Conservation (phyloP, 805 yeast genomes). For the Groenewaldozyma salmanticensis region DNA sequence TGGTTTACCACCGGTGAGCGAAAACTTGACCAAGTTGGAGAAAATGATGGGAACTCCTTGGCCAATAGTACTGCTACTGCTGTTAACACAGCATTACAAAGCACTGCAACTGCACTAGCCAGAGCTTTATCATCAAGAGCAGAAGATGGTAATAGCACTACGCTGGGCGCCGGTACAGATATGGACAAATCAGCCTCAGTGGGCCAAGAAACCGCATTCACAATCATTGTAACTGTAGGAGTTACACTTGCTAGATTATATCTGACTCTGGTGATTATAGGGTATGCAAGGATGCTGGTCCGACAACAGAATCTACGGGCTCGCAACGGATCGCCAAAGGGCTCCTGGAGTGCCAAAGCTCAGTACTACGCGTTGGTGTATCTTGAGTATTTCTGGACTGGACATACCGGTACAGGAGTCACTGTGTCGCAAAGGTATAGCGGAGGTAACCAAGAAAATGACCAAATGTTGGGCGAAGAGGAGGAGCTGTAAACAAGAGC, state of each 20-base stretch:
- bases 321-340: slow-evolving; percentile 26
- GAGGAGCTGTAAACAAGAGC: too few species aligned
- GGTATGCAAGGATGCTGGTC: slow-evolving; percentile 47
- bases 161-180: slow-evolving; percentile 1
- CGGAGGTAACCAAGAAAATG: not conserved
- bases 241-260: slow-evolving; percentile 41
- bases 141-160: not conserved
- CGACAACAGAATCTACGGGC: slow-evolving; percentile 31
- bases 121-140: slow-evolving; percentile 5
- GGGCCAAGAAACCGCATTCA: slow-evolving; percentile 32
- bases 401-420: slow-evolving; percentile 10
- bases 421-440: not conserved
- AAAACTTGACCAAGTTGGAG: not conserved
- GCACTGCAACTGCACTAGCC: slow-evolving; percentile 1
- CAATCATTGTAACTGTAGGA: slow-evolving; percentile 39
- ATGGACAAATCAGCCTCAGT: slow-evolving; percentile 18
- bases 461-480: not conserved
- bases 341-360: slow-evolving; percentile 22
- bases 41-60: not conserved
- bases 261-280: slow-evolving; percentile 43
- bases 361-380: slow-evolving; percentile 23
- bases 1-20: slow-evolving; percentile 53
- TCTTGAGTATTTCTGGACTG: slow-evolving; percentile 28
- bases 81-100: not conserved
- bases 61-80: not conserved